phyloP scores from a whole-genome alignment of 177 flowering plant species.

The Vitis hybrid region DNA sequence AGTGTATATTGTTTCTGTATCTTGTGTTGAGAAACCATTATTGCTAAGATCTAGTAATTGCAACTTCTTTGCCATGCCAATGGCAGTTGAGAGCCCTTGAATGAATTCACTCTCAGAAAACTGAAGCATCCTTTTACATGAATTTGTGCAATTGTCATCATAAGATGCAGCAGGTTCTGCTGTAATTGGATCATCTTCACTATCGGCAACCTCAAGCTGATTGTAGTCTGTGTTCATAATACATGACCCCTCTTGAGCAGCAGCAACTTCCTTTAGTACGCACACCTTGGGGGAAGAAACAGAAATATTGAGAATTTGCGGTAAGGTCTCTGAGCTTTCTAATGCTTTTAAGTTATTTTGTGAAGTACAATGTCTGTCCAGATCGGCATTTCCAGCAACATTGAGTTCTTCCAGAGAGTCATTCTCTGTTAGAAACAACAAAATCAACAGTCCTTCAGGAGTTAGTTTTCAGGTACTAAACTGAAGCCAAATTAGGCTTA shows the following conservation, averaged over 20 bases:
- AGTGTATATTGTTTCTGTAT: constrained; percentile 42
- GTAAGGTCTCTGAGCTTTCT: constrained; percentile 19
- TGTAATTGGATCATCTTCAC: constrained; percentile 55
- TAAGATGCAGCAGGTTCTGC: constrained; percentile 35
- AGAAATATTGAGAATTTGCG: constrained; percentile 11
- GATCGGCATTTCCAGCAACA: constrained; percentile 61
- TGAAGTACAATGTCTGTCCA: constrained; percentile 13
- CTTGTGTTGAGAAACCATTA: constrained; percentile 62
- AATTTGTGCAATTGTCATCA: constrained; percentile 40
- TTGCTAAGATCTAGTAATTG: constrained; percentile 64
- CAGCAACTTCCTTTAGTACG: constrained; percentile 19
- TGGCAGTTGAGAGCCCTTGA: constrained; percentile 57
- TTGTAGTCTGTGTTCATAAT: constrained; percentile 26
- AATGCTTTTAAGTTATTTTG: constrained; percentile 13
- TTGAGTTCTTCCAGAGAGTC: constrained; percentile 69
- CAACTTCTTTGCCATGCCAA: constrained; percentile 50
- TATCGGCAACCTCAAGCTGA: constrained; percentile 83
- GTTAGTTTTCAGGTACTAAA: background rate
- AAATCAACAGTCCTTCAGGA: constrained; percentile 3
- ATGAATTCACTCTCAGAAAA: constrained; percentile 28
- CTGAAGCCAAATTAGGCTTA: background rate
- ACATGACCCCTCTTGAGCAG: constrained; percentile 23
- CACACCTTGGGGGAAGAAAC: constrained; percentile 14
- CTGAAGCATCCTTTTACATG: constrained; percentile 26
- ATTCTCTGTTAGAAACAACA: constrained; percentile 43